Evolutionary conservation across 352 stramenopile genomes (phyloP), one percentile per base, ranked within the genome.

Genomic region (Globisporangium ultimum): DNA sequence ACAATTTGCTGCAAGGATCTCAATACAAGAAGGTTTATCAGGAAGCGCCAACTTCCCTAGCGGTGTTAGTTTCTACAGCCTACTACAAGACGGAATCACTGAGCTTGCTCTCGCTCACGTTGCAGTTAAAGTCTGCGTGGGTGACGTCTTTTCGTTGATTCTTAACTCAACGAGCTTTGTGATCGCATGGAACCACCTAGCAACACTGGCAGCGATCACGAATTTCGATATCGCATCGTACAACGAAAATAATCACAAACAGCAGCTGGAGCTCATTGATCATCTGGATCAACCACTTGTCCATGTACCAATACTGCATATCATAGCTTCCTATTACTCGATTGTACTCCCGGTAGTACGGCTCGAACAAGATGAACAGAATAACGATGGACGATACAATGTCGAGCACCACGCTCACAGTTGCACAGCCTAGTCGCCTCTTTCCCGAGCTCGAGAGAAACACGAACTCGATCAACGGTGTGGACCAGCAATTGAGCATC

Each of bases 201-300:
- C n/a, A n/a, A n/a, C n/a, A n/a, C n/a, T n/a, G n/a, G n/a, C n/a
- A n/a, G 63, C 66, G 55, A 79, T 67, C 3, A 76, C 36, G 49
- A 64, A 65, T 12, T 55, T 63, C 0, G 59, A 72, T 0, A 64
- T 22, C 20, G 68, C 56, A 50, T 80, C 66, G 5, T 45, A 53
- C 55, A 69, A 71, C 0, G 66, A 77, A n/a, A n/a, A n/a, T n/a
- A 6, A 55, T 40, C 2, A 77, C 50, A 2, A 80, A 42, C 12
- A 77, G 66, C 14, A 73, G 55, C 17, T 68, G 73, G 21, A 77
- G 66, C 34, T 75, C 71, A 41, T 66, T 77, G 52, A 63, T 67
- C 24, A 63, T 51, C 20, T 73, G 65, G 3, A 70, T 53, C 7
- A 75, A 54, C 71, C 68, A 80, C 11, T 45, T 52, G 52, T 71